Base-by-base conservation (phyloP, 2,329 filamentous ascomycete species). In the Colletotrichum phormii region DNA sequence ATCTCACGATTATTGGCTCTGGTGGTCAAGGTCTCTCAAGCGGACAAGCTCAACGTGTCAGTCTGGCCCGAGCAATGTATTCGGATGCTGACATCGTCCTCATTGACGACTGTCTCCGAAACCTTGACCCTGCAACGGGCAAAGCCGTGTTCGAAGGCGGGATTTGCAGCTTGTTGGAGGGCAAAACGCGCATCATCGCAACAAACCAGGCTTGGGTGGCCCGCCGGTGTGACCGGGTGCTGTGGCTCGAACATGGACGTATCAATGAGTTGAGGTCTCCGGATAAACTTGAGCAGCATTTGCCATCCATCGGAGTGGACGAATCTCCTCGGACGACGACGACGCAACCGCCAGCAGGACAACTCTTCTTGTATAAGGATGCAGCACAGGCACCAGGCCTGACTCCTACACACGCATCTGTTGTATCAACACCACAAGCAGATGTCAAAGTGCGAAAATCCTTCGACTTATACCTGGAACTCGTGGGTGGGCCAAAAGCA, bases 41-140 rank as follows among this genome's bases (percentile, higher is more conserved):
- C 0, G 96, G 96, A 0, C 95, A 98, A 80, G 90, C 92, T 0
- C 95, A 98, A 80, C 88, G 95, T 0, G 82, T 98, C 2, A 91
- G 91, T 29, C 95, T 98, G 72, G 95, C 95, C 0, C 87, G 95
- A 1, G 95, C 95, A 0, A 84, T 98, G 0, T 63, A 63, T 26
- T 63, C 42, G 5, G 42, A 63, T 53, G 60, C 60, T 8, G 60
- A 63, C 26, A 29, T 63, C 15, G 26, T 63, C 1, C 60, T 63
- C 7, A 6, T 63, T 33, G 60, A 63, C 12, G 37, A 63, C 13
- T 63, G 60, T 29, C 60, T 63, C 15, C 42, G 60, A 18, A 63
- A 63, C 0, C 37, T 63, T 7, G 60, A 63, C 26, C 60, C 60
- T 24, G 37, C 13, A 22, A 31, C n/a, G 8, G 35, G 22, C 37